phyloP scores from a whole-genome alignment of 2,329 filamentous ascomycete species.

The Aspergillus clavatus region DNA sequence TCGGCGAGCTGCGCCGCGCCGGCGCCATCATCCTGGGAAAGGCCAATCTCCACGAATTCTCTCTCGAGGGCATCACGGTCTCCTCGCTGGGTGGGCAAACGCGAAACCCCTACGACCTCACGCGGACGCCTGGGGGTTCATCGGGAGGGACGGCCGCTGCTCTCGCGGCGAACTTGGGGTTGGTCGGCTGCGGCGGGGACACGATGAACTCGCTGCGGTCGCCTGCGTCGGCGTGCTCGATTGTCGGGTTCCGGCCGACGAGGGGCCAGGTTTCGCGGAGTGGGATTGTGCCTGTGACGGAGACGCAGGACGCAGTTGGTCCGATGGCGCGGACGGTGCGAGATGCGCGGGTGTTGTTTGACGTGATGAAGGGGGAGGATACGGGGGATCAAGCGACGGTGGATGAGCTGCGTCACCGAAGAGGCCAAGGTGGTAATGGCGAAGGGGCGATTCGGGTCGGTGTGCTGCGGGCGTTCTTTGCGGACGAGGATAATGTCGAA shows the following conservation, averaged over 20 bases:
- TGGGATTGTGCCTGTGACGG: slow-evolving; percentile 54
- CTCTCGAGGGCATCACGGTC: slow-evolving; percentile 58
- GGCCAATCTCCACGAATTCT: slow-evolving; percentile 59
- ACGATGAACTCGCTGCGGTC: slow-evolving; percentile 60
- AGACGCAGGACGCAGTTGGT: slow-evolving; percentile 54
- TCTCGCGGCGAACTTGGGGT: slow-evolving; percentile 53
- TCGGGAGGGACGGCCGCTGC: slow-evolving; percentile 60
- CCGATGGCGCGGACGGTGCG: slow-evolving; percentile 49
- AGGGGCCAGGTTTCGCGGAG: slow-evolving; percentile 47
- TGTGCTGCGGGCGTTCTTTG: neutral
- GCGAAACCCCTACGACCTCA: slow-evolving; percentile 60
- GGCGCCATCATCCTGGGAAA: slow-evolving; percentile 58
- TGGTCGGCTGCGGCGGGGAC: slow-evolving; percentile 57
- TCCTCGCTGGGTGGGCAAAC: slow-evolving; percentile 62
- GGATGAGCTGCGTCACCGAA: neutral
- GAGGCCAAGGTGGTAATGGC: neutral
- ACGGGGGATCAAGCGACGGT: neutral
- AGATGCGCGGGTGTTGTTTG: slow-evolving; percentile 23
- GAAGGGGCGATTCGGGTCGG: neutral
- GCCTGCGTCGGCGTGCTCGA: slow-evolving; percentile 57
- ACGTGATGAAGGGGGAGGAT: slow-evolving; percentile 21
- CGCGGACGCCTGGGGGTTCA: slow-evolving; percentile 61
- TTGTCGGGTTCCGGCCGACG: slow-evolving; percentile 58
- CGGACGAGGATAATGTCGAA: neutral
- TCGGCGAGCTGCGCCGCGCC: slow-evolving; percentile 46